These are phyloP conservation scores for Nakazawaea wyomingensis DNA, from an alignment of 805 yeast species.

Conservation along the genomic window DNA sequence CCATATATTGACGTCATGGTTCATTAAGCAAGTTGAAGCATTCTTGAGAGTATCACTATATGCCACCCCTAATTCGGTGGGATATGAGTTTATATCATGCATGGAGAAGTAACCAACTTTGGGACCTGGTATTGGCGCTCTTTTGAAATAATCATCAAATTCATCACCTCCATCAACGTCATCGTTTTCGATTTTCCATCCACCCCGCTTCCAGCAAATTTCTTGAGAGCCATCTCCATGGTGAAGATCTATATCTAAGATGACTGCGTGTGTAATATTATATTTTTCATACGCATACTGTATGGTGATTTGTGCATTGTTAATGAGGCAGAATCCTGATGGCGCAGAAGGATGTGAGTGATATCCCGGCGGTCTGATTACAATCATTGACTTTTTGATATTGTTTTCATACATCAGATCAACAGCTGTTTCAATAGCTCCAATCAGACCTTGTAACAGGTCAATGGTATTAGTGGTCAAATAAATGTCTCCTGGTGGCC, in stretches of 20 bases:
- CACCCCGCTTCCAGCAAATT: slow-evolving; percentile 76
- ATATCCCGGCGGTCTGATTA: slow-evolving; percentile 81
- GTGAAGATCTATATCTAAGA: slow-evolving; percentile 77
- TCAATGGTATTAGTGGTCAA: slow-evolving; percentile 57
- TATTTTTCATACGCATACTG: slow-evolving; percentile 65
- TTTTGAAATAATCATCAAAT: slow-evolving; percentile 44
- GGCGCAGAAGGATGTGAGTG: slow-evolving; percentile 83
- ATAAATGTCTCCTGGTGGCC: slow-evolving; percentile 84
- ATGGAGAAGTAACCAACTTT: slow-evolving; percentile 77
- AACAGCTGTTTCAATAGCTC: slow-evolving; percentile 67
- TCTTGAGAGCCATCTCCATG: slow-evolving; percentile 91
- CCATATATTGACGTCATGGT: slow-evolving; percentile 78
- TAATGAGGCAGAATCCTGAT: slow-evolving; percentile 76
- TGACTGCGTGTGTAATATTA: slow-evolving; percentile 73
- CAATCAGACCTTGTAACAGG: slow-evolving; percentile 74
- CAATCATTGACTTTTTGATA: slow-evolving; percentile 52
- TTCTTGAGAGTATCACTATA: slow-evolving; percentile 63
- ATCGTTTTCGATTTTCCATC: slow-evolving; percentile 46
- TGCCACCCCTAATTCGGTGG: slow-evolving; percentile 76
- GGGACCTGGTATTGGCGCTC: slow-evolving; percentile 38
- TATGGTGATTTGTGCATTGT: slow-evolving; percentile 76
- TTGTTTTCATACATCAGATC: slow-evolving; percentile 42
- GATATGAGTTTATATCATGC: slow-evolving; percentile 83
- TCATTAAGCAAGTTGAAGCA: slow-evolving; percentile 74
- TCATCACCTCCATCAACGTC: slow-evolving; percentile 31